A percentile compares a stretch with the other conserved stretches of the same genome.
Conservation (phyloP, 306 rosid species). For the Vigna hirtella region DNA sequence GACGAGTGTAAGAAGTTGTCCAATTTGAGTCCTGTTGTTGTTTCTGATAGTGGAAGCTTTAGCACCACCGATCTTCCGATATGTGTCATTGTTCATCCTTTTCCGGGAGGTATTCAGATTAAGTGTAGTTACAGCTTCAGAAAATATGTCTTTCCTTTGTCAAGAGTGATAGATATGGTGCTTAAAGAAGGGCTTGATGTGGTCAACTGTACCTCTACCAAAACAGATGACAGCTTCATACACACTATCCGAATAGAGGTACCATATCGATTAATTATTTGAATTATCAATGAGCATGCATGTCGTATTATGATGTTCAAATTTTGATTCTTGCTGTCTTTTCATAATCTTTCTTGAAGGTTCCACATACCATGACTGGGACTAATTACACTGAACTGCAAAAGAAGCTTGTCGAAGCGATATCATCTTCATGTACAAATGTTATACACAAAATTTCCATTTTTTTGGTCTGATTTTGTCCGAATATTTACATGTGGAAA, state of each 20-base stretch:
- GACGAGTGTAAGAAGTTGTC: slow-evolving; percentile 45
- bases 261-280: slow-evolving; percentile 2
- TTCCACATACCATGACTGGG: slow-evolving; percentile 23
- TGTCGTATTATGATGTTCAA: not conserved
- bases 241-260: slow-evolving; percentile 61
- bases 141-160: slow-evolving; percentile 41
- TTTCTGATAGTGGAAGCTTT: slow-evolving; percentile 37
- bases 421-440: slow-evolving; percentile 47
- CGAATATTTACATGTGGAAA: not conserved
- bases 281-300: not conserved
- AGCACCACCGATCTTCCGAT: not conserved
- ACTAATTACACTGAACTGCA: slow-evolving; percentile 49
- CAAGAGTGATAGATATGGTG: slow-evolving; percentile 47
- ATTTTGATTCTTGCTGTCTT: slow-evolving; percentile 6
- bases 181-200: slow-evolving; percentile 55
- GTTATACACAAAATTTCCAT: not conserved
- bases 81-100: slow-evolving; percentile 47
- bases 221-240: slow-evolving; percentile 46
- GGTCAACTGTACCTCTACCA: slow-evolving; percentile 50
- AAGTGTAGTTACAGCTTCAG: slow-evolving; percentile 45
- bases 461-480: not conserved
- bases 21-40: slow-evolving; percentile 38
- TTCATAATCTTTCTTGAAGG: slow-evolving; percentile 46
- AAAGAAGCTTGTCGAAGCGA: slow-evolving; percentile 52
- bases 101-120: slow-evolving; percentile 53